Base-by-base conservation (phyloP, 176 grass and related monocot species). In the Carex parvula region DNA sequence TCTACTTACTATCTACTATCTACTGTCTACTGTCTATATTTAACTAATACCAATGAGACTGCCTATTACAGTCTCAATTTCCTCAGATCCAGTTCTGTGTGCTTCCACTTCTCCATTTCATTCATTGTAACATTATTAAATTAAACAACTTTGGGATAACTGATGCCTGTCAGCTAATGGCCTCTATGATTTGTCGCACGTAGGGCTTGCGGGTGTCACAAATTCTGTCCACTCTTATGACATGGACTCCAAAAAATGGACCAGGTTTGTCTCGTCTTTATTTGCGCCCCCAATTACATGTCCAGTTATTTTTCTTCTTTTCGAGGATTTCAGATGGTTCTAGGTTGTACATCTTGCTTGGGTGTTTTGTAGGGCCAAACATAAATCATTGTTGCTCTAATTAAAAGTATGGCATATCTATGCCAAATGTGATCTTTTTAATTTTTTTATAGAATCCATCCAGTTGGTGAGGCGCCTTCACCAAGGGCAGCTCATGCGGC, bases 221-320 rank as follows among this genome's bases (percentile, higher is more conserved):
- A 99, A 95, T 89, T 94, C 88, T 64, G 91, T 99, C 56, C 96
- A 99, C 78, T 92, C 87, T 57, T 99, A 94, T n/a, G 93, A 99
- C 53, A 90, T 95, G 60, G 79, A 95, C 3, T 90, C 87, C 37
- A 85, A 89, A 17, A 89, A 82, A 79, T 99, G 96, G 96, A 95
- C 72, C 5, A 95, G 96, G 96, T 99, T 81, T 41, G 58, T 53
- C 26, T 52, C 41, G 9, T 14, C 59, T 59, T 37, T 24, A 17
- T 50, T 7, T 21, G 64, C 2, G 10, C 10, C 10, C 46, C 46
- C 46, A 50, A 50, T 50, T 9, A 10, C 44, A 48, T 48, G 8
- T 10, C 44, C 44, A 48, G 8, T 48, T 48, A 48, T 48, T 10
- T 48, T 9, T 48, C 37, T 39, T 39, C 37, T 39, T 39, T 39